Base-by-base conservation (phyloP, 202 grass and related monocot genomes). In the Schoenoplectus tabernaemontani region DNA sequence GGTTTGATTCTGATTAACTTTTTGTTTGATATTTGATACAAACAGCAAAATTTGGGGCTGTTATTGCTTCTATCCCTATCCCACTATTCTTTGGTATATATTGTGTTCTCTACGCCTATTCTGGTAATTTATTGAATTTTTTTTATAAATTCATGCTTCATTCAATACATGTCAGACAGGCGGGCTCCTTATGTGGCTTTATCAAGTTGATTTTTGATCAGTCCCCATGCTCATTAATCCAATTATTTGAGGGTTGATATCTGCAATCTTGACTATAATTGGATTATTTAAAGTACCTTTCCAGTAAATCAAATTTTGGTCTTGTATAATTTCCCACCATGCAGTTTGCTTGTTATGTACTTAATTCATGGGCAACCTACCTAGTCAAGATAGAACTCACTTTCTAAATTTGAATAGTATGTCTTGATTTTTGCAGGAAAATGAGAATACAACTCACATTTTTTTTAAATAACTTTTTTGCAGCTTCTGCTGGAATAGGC, bases 1-100 rank as follows among this genome's bases (percentile, higher is more conserved):
- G 9, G 20, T 67, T 53, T 75, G 1, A 23, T 9, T 13, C 9
- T 64, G 9, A 78, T 19, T 82, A 5, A 50, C 22, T 5, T 20
- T 62, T 66, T 86, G 8, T 70, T 38, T 57, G 41, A 20, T 37
- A 20, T 80, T 70, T 73, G 8, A 61, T 61, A 39, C 61, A 1
- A 81, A 91, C 87, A 98, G 95, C 78, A 63, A 98, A 98, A 87
- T 98, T 98, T 69, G 95, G 95, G 59, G 95, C 95, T 76, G 34
- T 98, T 66, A 81, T 98, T 82, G 95, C 91, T 82, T 94, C 95
- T 28, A 94, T 98, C 47, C 95, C 95, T 7, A 68, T 98, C 66
- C 89, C 95, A 34, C 80, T 98, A 78, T 89, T 98, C 78, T 65
- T 90, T 83, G 95, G 87, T 46, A 70, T 94, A 50, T 92, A 98